These are phyloP conservation scores for Trichoderma guizhouense DNA, from an alignment of 2,329 filamentous ascomycete species.

Conservation along the genomic window DNA sequence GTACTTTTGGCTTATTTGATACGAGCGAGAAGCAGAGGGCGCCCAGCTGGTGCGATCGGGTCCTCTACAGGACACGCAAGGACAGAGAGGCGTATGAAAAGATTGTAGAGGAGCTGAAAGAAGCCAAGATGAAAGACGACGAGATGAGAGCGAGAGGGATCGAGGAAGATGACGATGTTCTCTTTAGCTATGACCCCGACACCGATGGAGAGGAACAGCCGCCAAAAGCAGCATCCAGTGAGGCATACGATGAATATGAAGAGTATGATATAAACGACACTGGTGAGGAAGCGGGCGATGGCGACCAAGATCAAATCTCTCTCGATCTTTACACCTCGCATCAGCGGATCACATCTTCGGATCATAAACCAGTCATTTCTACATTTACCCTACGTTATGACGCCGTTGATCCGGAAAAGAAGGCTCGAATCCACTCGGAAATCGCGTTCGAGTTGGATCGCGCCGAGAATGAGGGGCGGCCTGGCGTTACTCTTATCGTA, in stretches of 20 bases:
- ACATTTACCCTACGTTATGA: constrained; percentile 84
- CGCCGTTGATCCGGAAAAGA: constrained; percentile 79
- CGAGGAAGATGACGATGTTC: constrained; percentile 75
- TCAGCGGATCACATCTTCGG: constrained; percentile 84
- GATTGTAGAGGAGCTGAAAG: constrained; percentile 60
- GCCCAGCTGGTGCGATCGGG: constrained; percentile 96
- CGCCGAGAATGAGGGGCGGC: constrained; percentile 85
- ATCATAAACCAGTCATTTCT: constrained; percentile 88
- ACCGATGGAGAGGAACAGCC: constrained; percentile 56
- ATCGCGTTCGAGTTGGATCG: constrained; percentile 85
- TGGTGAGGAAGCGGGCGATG: constrained; percentile 56
- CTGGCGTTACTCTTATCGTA: constrained; percentile 76
- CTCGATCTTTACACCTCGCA: constrained; percentile 77
- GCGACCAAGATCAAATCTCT: constrained; percentile 51
- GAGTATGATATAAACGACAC: constrained; percentile 45
- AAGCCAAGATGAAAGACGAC: constrained; percentile 69
- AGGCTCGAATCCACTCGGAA: constrained; percentile 78
- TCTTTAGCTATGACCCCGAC: constrained; percentile 89
- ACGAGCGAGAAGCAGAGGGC: constrained; percentile 90
- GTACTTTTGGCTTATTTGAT: constrained; percentile 89
- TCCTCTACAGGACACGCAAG: constrained; percentile 75
- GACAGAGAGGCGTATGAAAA: constrained; percentile 66
- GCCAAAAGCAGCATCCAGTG: constrained; percentile 31
- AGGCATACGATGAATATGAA: constrained; percentile 58
- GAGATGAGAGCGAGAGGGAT: constrained; percentile 81